phyloP scores from a whole-genome alignment of 1,284 basidiomycete species.

The Rhodotorula sp. region DNA sequence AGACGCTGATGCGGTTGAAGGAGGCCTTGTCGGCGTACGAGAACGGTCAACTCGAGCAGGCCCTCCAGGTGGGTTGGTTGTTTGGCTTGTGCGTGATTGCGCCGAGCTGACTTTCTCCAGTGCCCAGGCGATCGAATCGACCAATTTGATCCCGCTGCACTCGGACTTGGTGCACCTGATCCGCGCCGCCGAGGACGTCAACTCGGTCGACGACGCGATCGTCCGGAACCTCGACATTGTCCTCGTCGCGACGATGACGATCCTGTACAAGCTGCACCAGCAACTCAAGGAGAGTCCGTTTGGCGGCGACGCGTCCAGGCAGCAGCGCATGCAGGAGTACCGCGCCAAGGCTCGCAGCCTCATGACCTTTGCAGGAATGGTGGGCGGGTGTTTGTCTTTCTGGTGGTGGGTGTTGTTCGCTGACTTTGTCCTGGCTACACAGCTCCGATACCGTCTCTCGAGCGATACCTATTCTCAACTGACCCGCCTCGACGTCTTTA shows the following conservation, averaged over 20 bases:
- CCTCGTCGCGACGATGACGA: slow-evolving; percentile 91
- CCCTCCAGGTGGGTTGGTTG: slow-evolving; percentile 66
- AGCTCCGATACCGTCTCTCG: slow-evolving; percentile 79
- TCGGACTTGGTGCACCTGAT: slow-evolving; percentile 84
- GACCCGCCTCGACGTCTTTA: slow-evolving; percentile 43
- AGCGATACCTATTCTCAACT: slow-evolving; percentile 70
- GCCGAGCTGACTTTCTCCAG: too few relatives aligned
- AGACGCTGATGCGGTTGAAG: slow-evolving; percentile 72
- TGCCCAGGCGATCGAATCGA: slow-evolving; percentile 75
- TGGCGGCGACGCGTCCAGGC: slow-evolving; percentile 65
- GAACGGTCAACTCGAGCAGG: slow-evolving; percentile 68
- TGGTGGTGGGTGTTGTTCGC: background rate
- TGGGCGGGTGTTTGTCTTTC: background rate
- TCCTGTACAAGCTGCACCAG: slow-evolving; percentile 75
- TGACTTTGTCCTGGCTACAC: slow-evolving; percentile 10
- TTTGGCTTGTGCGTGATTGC: background rate
- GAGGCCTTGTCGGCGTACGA: slow-evolving; percentile 77
- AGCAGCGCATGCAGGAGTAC: slow-evolving; percentile 61
- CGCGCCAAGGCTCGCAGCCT: slow-evolving; percentile 55
- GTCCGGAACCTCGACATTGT: slow-evolving; percentile 87
- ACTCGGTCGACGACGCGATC: slow-evolving; percentile 77
- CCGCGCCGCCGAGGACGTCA: slow-evolving; percentile 84
- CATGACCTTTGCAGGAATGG: slow-evolving; percentile 81
- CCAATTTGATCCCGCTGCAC: slow-evolving; percentile 80
- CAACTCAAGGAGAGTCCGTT: slow-evolving; percentile 70